Evolutionary conservation across 2,329 filamentous ascomycete species (phyloP), one percentile per base, ranked within the genome.

Genomic region (Aspergillus sp.): DNA sequence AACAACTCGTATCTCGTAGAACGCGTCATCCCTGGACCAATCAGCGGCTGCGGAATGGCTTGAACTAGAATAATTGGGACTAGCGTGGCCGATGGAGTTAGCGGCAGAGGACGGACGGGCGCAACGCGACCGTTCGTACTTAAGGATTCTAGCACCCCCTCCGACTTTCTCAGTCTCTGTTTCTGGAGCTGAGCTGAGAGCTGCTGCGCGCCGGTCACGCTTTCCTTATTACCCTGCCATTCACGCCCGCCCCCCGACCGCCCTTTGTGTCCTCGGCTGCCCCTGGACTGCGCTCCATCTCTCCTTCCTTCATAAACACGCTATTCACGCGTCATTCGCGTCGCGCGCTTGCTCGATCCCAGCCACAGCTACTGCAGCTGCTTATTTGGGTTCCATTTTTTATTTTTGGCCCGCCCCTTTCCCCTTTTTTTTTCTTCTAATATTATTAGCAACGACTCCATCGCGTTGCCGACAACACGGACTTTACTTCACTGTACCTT

Each of bases 141-240:
- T 76, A 76, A 76, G 74, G 68, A 75, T 76, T 76, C 73, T 74
- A 70, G 70, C 72, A 74, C 72, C 74, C 74, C 72, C 70, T 72
- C 71, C 68, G 70, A 70, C 68, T 75, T 73, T 68, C 70, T 71
- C 70, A 71, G 67, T 68, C 68, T 74, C 71, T 73, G 69, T 73
- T 74, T 73, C 71, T 73, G 71, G 69, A 72, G 67, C 68, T 70
- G 68, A 69, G 65, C 64, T 69, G 68, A 65, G 65, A 67, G 63
- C 27, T 13, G 32, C 63, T 66, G 64, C 64, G 66, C 63, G 63
- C 61, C 59, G 57, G 53, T 66, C 64, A 66, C 70, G 65, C 64
- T 58, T 64, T 63, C 59, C 58, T 57, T 61, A 27, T 50, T 50
- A 54, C 57, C 63, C 64, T 58, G 59, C 48, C 54, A 42, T 55